Percentiles rank a stretch among this genome's conserved stretches.
These are phyloP conservation scores for Hammondia hammondi DNA, from an alignment of 169 alveolate genomes.

Conservation along the genomic window DNA sequence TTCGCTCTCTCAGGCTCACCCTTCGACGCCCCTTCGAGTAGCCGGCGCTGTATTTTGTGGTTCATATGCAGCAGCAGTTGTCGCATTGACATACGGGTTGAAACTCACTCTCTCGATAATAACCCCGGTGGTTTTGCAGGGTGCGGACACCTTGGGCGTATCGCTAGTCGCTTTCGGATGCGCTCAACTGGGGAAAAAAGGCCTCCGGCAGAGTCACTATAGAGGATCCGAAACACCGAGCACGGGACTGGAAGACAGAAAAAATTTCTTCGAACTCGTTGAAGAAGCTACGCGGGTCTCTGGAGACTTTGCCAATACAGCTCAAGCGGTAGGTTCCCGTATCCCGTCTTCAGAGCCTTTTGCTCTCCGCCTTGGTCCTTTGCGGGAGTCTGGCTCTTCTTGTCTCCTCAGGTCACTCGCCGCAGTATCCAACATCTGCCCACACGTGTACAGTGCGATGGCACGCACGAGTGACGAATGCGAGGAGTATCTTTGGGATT, in stretches of 20 bases:
- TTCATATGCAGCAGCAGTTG: neutral
- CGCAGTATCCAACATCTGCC: too few relatives aligned
- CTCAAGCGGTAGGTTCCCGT: neutral
- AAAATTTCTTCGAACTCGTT: neutral
- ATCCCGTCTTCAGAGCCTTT: neutral
- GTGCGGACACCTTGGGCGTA: conserved; percentile 5
- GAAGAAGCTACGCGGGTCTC: neutral
- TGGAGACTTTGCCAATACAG: neutral
- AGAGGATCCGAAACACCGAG: too few relatives aligned
- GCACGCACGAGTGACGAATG: too few relatives aligned
- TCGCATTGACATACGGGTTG: neutral
- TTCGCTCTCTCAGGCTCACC: neutral
- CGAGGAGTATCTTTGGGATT: too few relatives aligned
- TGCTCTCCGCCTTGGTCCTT: too few relatives aligned
- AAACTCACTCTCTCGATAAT: neutral
- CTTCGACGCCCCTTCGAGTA: neutral
- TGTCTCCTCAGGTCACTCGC: too few relatives aligned
- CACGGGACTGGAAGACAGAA: neutral
- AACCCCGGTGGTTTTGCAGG: neutral
- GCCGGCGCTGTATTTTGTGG: neutral
- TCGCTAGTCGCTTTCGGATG: neutral
- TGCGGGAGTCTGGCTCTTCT: too few relatives aligned
- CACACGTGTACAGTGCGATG: too few relatives aligned
- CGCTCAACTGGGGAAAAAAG: neutral
- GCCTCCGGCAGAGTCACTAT: neutral